Base-by-base conservation (phyloP, 805 yeast species). In the Nakazawaea anatomiae region DNA sequence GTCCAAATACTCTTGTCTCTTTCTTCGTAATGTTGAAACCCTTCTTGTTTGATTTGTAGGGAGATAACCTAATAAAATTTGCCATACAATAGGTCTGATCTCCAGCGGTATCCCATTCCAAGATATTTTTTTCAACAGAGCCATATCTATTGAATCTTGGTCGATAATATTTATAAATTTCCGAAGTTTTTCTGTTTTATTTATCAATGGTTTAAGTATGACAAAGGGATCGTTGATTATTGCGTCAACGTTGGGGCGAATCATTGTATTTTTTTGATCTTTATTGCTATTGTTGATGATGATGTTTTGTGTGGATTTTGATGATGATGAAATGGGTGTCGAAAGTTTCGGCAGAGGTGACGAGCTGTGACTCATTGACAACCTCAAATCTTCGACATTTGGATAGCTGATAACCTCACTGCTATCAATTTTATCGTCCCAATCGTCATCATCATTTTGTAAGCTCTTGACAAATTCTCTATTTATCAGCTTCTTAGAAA, bases 31-130 rank as follows among this genome's bases (percentile, higher is more conserved):
- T 1, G 90, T 84, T 0, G 83, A 65, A 4, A 70, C 78, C 58
- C 96, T 83, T 49, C 98, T 75, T 44, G 84, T 80, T 29, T 84
- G 77, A 62, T 90, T 94, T 1, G 94, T 80, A 1, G 99, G 97
- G 38, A 92, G 70, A 64, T 94, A 94, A 1, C 98, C 98, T 47
- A 92, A 74, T 46, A 94, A 66, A 14, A 91, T 69, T 68, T 89
- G 96, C 99, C 99, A 94, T 10, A 87, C 81, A 40, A 85, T 68
- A 0, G 97, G 87, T 52, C 98, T 74, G 52, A 90, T 73, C 52
- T 83, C 84, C 10, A 77, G 70, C 0, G 99, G 98, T 5, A 94
- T 80, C 1, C 99, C 99, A 59, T 91, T 87, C 98, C 99, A 94
- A 14, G 97, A 79, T 47, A 90, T 75, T 61, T 86, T 82, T 55